Conservation (phyloP, 164 flowering plant species). For the Vitis rupestris region DNA sequence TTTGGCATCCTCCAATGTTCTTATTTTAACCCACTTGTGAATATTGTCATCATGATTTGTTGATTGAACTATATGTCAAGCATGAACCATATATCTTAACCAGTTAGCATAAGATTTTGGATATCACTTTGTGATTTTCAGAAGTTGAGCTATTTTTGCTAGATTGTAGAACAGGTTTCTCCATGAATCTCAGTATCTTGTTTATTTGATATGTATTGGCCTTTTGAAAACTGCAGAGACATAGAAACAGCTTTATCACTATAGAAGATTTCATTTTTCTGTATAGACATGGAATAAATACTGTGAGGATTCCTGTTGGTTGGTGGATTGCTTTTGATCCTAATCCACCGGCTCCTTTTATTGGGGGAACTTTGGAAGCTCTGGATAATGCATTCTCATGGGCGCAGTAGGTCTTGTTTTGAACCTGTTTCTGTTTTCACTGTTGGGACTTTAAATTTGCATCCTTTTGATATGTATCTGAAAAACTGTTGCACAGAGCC, state of each 20-base stretch:
- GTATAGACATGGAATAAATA: conserved; percentile 64
- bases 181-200: neutral
- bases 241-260: conserved; percentile 57
- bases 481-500: conserved; percentile 45
- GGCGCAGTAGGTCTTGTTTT: conserved; percentile 76
- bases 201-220: neutral
- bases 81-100: too few species aligned
- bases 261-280: conserved; percentile 64
- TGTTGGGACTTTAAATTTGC: neutral
- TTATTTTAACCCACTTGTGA: neutral
- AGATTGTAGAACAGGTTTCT: neutral
- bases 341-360: conserved; percentile 77
- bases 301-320: conserved; percentile 91
- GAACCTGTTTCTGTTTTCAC: conserved; percentile 2
- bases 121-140: neutral
- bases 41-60: neutral
- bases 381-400: conserved; percentile 86
- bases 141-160: neutral
- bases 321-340: conserved; percentile 96
- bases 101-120: too few species aligned
- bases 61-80: too few species aligned
- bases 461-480: neutral
- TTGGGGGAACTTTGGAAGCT: conserved; percentile 72
- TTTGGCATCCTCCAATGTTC: neutral
- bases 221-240: conserved; percentile 48